A percentile compares a stretch with the other conserved stretches of the same genome.
Evolutionary conservation across 495 filamentous ascomycete genomes (phyloP).

Genomic region (Xylaria curta): DNA sequence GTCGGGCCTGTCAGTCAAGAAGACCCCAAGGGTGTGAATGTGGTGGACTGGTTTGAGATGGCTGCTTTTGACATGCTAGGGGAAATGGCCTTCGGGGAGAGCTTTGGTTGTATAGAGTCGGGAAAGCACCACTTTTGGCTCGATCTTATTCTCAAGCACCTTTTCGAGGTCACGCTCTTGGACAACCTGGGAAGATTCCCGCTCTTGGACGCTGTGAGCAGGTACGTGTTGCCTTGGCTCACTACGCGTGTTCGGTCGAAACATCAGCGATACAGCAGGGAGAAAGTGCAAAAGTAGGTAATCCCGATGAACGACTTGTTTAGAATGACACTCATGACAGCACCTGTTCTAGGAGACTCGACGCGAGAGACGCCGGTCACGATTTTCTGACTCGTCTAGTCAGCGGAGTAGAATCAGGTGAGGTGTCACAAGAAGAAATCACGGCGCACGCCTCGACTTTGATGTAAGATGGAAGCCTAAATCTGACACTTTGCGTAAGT

Average conservation of each 20-base stretch:
- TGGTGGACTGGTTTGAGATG: conserved; percentile 36
- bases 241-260: background rate
- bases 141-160: background rate
- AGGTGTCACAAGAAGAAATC: conserved; percentile 24
- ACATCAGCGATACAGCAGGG: background rate
- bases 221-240: background rate
- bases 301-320: too few species aligned
- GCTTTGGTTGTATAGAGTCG: conserved; percentile 31
- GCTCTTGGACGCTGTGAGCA: background rate
- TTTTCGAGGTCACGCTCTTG: background rate
- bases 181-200: conserved; percentile 32
- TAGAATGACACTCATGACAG: too few species aligned
- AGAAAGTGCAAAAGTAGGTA: background rate
- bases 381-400: conserved; percentile 28
- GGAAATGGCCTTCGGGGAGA: conserved; percentile 45
- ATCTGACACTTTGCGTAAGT: too few species aligned
- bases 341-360: conserved; percentile 11
- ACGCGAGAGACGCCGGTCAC: conserved; percentile 1
- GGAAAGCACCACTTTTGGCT: background rate
- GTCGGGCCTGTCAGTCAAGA: background rate
- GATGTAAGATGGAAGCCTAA: conserved; percentile 10
- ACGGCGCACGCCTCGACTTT: conserved; percentile 25
- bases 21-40: conserved; percentile 16
- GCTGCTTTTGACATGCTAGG: conserved; percentile 40
- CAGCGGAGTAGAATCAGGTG: conserved; percentile 15